Evolutionary conservation across 1,284 basidiomycete species (phyloP).

Genomic region (Hymenochaete sp.): DNA sequence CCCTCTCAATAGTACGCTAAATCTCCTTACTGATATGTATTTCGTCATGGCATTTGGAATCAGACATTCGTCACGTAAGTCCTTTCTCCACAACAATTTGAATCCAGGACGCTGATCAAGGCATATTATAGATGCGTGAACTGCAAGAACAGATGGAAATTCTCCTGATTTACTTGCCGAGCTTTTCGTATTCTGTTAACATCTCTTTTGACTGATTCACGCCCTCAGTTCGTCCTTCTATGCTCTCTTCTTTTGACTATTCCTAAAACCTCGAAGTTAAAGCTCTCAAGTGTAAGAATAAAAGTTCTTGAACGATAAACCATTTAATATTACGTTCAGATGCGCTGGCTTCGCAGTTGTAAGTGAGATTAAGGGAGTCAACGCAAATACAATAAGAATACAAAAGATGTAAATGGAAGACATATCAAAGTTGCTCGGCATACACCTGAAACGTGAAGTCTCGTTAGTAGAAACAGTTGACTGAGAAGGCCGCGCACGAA

Average conservation of each 20-base stretch:
- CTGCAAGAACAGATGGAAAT: constrained; percentile 17
- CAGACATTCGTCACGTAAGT: constrained; percentile 60
- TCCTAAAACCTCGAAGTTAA: no score
- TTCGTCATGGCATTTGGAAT: background rate
- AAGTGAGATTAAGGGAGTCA: background rate
- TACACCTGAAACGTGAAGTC: constrained; percentile 33
- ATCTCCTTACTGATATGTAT: constrained; percentile 27
- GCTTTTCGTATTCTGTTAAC: background rate
- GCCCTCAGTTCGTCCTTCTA: background rate
- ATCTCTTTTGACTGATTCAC: background rate
- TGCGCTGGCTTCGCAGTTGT: no score
- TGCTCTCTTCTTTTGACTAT: background rate
- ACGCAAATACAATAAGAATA: constrained; percentile 8
- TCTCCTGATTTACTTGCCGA: constrained; percentile 9
- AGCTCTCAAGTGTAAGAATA: no score
- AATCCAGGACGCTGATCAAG: background rate
- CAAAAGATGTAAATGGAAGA: constrained; percentile 1
- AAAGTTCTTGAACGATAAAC: no score
- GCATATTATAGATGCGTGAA: constrained; percentile 10
- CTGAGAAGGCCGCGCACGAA: constrained; percentile 25
- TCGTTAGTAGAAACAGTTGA: constrained; percentile 1
- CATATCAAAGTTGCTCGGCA: constrained; percentile 36
- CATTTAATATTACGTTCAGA: no score
- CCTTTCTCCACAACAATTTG: background rate
- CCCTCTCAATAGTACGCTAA: constrained; percentile 22